Base-by-base conservation (phyloP, 176 grass and related monocot species). In the Musa acuminata region DNA sequence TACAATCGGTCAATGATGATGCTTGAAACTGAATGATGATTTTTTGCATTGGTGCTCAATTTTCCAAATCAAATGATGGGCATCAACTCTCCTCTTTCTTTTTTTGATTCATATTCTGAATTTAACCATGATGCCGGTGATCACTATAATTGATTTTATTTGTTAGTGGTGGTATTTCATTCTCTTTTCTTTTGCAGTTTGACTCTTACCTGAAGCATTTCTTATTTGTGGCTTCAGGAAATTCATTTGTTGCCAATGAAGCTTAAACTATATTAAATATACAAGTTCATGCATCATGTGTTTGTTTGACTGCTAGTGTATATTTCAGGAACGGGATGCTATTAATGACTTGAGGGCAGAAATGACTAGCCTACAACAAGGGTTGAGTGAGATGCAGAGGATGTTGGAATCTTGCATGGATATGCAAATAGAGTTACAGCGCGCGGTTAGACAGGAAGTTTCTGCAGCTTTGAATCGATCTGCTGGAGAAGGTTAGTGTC, bases 361-460 rank as follows among this genome's bases (percentile, higher is more conserved):
- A 69, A 90, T 99, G 78, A 80, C 78, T 55, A 87, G 88, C 85
- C 86, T 99, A 72, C 95, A 94, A 76, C 86, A 94, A 80, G 95
- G 83, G 2, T 94, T 99, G 95, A 85, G 82, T 72, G 86, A 94
- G 64, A 91, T 99, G 90, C 90, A 99, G 78, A 87, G 95, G 52
- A 93, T 89, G 86, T 68, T 99, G 59, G 95, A 99, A 74, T 88
- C 95, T 65, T 99, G 95, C 86, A 99, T 99, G 90, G 95, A 99
- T 72, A 91, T 99, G 95, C 95, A 99, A 75, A 84, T 99, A n/a
- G 95, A 99, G 57, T 68, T 99, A 9, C 95, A 99, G 49, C 95
- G 95, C 55, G 91, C 90, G 58, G 90, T 99, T 49, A 84, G 95
- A 71, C 90, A 99, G 71, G 95, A 99, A 79, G 88, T 99, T 77